Evolutionary conservation across 306 rosid genomes (phyloP), one percentile per base, ranked within the genome.

Genomic region (Fragaria ananassa): DNA sequence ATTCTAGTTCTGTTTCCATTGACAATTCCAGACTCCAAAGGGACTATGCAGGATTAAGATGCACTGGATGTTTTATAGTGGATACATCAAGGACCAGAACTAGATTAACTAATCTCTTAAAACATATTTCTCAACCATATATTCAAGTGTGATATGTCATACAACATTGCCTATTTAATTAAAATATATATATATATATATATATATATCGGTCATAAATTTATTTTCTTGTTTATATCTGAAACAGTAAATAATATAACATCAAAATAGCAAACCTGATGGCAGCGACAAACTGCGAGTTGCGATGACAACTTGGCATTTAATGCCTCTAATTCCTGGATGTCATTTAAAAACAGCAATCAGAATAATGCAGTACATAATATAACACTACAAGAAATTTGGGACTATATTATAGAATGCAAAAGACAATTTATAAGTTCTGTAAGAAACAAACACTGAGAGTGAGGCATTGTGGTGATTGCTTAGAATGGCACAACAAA

Each of bases 261-360:
- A 51, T 56, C 56, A 78, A 23, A 69, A 37, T 44, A 71, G 83
- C 79, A 65, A 81, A 90, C 97, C 97, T 89, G 63, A 13, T 67
- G 77, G 81, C 87, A 80, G 65, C 25, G 64, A 54, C 91, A 84
- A 75, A 64, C 78, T 67, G 90, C 81, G 49, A 95, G 90, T 70
- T 62, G 91, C 50, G 96, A 82, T 62, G 84, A 83, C 45, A 92
- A 85, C 58, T 86, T 81, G 37, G 86, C 83, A 71, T 92, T 95
- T 80, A 87, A 86, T 57, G 80, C 88, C 83, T 90, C 93, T 78
- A 88, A 83, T 74, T 90, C 93, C 97, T 90, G 74, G 73, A 42
- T 39, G 71, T 17, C 60, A 75, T 50, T 74, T 74, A 58, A 27
- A 74, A 70, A 58, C 53, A 81, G 49, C 72, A 42, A 41, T 4